Evolutionary conservation across 495 filamentous ascomycete species (phyloP), one percentile per base, ranked within the genome.

Genomic region (Neurospora pannonica): DNA sequence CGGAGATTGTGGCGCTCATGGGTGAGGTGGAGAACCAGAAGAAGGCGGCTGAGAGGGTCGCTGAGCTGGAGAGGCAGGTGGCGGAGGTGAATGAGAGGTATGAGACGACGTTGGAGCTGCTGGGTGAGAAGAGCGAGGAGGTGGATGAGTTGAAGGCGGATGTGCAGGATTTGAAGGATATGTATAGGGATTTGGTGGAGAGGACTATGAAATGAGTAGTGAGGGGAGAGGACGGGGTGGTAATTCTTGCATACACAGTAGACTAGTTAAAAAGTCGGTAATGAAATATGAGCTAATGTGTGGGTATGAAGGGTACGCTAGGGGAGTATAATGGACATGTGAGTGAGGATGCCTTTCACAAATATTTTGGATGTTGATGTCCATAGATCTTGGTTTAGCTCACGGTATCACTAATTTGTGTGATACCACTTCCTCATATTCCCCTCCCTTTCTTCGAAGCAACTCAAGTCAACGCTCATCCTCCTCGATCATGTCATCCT

Each of bases 71-170:
- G 81, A 83, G 80, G 69, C 89, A 91, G 74, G 81, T 95, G 21
- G 82, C 82, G 70, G 90, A 90, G 69, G 82, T 93, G 73, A 86
- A 89, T 76, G 83, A 88, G 76, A 85, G 95, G 77, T 97, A 98
- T 79, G 89, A 95, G 81, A 96, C 94, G 2, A 95, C 93, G 62
- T 85, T 99, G 54, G 95, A 98, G 85, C 91, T 99, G 92, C 82
- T 98, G 46, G 96, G 96, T 13, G 96, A 99, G 88, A 97, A 97
- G 89, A 97, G 93, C 79, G 96, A 98, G 86, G 83, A 90, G 80
- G 94, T 97, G 17, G 93, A 97, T 76, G 95, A 98, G 86, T 84
- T 99, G 71, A 88, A 89, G 81, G 91, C 91, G 40, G 96, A 98
- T 86, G 92, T 98, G 72, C 86, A 88, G 71, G 96, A 98, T 86